Percentiles rank a stretch among this genome's conserved stretches.
Conservation (phyloP, 768 basidiomycete genomes). For the Rhodotorula toruloides region DNA sequence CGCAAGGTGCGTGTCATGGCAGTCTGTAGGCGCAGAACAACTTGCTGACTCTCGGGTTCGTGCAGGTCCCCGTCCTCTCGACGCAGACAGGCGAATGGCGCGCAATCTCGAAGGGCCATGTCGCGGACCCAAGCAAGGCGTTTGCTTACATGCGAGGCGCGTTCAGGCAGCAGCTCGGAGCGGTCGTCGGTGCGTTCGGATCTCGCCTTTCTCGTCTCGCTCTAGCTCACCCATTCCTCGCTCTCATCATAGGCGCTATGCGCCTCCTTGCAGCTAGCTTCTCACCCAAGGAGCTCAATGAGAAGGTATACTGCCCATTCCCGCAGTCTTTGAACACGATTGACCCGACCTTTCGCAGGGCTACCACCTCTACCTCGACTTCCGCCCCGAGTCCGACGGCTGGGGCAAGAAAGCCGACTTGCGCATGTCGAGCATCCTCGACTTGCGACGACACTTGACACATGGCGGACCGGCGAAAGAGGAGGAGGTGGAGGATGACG, state of each 20-base stretch:
- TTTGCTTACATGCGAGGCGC: conserved; percentile 77
- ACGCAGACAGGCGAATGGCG: conserved; percentile 70
- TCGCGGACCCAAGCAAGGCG: conserved; percentile 62
- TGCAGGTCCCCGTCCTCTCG: conserved; percentile 67
- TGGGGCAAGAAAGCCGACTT: conserved; percentile 83
- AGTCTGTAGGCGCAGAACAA: no score
- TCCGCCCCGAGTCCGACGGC: conserved; percentile 66
- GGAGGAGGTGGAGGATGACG: not conserved
- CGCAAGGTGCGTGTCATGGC: conserved; percentile 52
- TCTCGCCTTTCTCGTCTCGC: not conserved
- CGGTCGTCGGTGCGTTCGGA: conserved; percentile 66
- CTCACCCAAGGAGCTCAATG: conserved; percentile 46
- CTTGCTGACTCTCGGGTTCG: not conserved
- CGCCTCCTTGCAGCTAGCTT: conserved; percentile 48
- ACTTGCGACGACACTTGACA: conserved; percentile 41
- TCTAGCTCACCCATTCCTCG: not conserved
- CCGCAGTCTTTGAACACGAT: conserved; percentile 45
- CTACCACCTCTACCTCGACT: conserved; percentile 76
- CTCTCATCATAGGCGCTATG: conserved; percentile 41
- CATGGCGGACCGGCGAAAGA: not conserved
- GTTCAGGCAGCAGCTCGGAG: conserved; percentile 71
- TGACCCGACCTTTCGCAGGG: conserved; percentile 56
- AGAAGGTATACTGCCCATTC: conserved; percentile 1
- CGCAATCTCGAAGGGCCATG: conserved; percentile 66
- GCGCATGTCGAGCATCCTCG: conserved; percentile 63